phyloP scores from a whole-genome alignment of 1,284 basidiomycete genomes.

The Trichosporon sp. region DNA sequence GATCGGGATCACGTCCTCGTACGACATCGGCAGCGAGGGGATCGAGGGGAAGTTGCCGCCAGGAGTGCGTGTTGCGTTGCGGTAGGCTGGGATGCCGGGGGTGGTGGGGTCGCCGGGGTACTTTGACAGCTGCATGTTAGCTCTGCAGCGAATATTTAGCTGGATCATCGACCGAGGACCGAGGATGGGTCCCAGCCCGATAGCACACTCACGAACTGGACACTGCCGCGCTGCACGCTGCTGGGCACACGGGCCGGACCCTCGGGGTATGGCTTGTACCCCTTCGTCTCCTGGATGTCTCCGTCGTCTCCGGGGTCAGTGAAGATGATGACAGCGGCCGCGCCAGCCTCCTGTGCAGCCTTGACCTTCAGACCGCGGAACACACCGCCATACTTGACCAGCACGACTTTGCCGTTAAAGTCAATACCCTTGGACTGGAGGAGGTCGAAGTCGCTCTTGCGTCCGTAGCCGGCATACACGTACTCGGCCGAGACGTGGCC shows the following conservation, averaged over 20 bases:
- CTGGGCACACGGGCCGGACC: conserved; percentile 81
- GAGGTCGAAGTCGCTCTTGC: conserved; percentile 67
- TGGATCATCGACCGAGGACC: too few species aligned
- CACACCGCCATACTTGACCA: conserved; percentile 71
- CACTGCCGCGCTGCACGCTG: conserved; percentile 74
- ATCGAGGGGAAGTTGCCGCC: conserved; percentile 70
- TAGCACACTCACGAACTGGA: conserved; percentile 63
- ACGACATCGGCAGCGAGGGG: conserved; percentile 60
- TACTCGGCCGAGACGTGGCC: conserved; percentile 57
- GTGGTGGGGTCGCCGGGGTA: conserved; percentile 67
- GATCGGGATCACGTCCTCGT: conserved; percentile 52
- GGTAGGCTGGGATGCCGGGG: conserved; percentile 79
- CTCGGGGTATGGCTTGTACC: conserved; percentile 68
- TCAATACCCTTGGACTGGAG: conserved; percentile 61
- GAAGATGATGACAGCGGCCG: conserved; percentile 62
- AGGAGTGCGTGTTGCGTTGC: conserved; percentile 66
- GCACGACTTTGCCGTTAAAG: conserved; percentile 72
- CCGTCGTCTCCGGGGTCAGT: conserved; percentile 86
- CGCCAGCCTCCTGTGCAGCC: conserved; percentile 74
- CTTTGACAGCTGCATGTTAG: conserved; percentile 28
- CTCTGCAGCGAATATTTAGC: too few species aligned
- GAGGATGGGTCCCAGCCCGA: too few species aligned
- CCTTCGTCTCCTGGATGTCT: conserved; percentile 69
- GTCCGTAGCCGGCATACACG: conserved; percentile 77
- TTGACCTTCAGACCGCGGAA: conserved; percentile 69